Base-by-base conservation (phyloP, 768 basidiomycete species). In the Boletellus ananas region DNA sequence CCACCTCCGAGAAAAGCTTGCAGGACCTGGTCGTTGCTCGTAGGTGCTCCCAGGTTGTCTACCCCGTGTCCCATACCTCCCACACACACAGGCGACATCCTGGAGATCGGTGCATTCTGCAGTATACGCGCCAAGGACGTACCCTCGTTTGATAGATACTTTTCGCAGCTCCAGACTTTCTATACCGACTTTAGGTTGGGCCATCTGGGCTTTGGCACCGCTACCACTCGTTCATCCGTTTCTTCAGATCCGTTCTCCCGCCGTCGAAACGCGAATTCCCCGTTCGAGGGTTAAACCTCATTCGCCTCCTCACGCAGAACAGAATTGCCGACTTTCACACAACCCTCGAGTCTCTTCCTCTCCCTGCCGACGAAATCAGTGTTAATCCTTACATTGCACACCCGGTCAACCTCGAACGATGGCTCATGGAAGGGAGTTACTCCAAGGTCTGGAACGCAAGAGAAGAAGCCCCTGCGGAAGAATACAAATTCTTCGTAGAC, bases 401-500 rank as follows among this genome's bases (percentile, higher is more conserved):
- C 65, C 90, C 91, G 12, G 86, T 94, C 50, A 90, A 94, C 66
- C 81, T 94, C 53, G 95, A 99, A 68, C 79, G 89, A 43, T 97
- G 94, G 90, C 79, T 98, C 39, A 99, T 99, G 95, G 95, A 98
- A 68, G 95, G 95, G 34, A 89, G 88, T 61, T 99, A 98, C 68
- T 92, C 90, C 70, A 95, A 95, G 67, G 95, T 97, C 11, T 99
- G 94, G 90, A 84, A 89, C 61, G 94, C 94, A 34, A 81, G 94
- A 57, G 90, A 90, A 56, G 85, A 93, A 60, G 90, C 94, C 2
- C 93, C 94, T 1, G 82, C 89, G 34, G 90, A 93, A 55, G 95
- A 98, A 65, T 96, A 96, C 75, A 90, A 87, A 58, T 90, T 90
- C 74, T 92, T 97, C 60, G 83, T 96, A 10, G 90, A 94, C 62